Percentiles rank a stretch among this genome's conserved stretches.
Evolutionary conservation across 768 basidiomycete genomes (phyloP).

Genomic region (Cantharellus cinnabarinus): DNA sequence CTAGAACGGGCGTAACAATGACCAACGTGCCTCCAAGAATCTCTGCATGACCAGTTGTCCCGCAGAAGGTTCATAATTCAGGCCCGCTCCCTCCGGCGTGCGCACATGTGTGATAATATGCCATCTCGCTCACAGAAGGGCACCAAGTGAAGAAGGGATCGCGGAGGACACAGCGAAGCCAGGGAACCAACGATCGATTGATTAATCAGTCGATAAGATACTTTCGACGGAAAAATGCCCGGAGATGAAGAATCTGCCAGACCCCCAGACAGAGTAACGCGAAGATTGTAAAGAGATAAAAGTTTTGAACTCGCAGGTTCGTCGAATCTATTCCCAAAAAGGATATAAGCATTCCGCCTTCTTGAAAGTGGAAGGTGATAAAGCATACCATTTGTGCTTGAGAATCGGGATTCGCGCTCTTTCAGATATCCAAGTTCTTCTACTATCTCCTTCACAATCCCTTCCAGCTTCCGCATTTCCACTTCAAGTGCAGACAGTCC

Average conservation of each 20-base stretch:
- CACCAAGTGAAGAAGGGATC: too few relatives aligned
- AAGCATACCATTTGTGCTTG: slow-evolving; percentile 69
- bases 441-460: slow-evolving; percentile 79
- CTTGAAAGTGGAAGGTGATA: not conserved
- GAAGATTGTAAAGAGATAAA: slow-evolving; percentile 73
- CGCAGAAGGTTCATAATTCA: too few relatives aligned
- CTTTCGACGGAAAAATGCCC: slow-evolving; percentile 90
- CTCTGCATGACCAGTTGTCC: too few relatives aligned
- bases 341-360: not conserved
- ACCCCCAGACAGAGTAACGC: slow-evolving; percentile 61
- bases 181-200: too few relatives aligned
- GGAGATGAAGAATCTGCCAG: slow-evolving; percentile 91
- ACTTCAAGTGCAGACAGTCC: slow-evolving; percentile 88
- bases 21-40: too few relatives aligned
- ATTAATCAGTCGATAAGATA: slow-evolving; percentile 57
- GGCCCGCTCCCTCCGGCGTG: too few relatives aligned
- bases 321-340: slow-evolving; percentile 52
- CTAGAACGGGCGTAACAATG: too few relatives aligned
- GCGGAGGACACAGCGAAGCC: too few relatives aligned
- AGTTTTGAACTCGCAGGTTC: slow-evolving; percentile 74
- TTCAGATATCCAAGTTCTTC: slow-evolving; percentile 89
- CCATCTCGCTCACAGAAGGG: too few relatives aligned
- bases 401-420: slow-evolving; percentile 71
- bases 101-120: too few relatives aligned
- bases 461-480: slow-evolving; percentile 96